Evolutionary conservation across 495 filamentous ascomycete genomes (phyloP).

Genomic region (Penicillium chermesinum): DNA sequence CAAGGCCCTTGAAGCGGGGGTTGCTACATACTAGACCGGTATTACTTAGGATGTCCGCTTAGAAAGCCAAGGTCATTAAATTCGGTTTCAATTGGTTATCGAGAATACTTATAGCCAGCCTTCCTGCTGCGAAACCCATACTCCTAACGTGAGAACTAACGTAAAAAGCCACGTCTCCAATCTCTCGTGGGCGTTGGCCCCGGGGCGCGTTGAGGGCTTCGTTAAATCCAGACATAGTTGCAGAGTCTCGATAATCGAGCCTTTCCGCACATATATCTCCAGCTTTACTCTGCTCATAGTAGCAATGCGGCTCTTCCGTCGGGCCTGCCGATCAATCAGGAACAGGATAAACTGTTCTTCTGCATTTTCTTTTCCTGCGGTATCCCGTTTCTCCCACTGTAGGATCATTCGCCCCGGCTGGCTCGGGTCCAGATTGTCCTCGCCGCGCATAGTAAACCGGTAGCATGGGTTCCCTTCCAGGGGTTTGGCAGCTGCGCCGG

Average conservation of each 20-base stretch:
- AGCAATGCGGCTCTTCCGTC: constrained; percentile 22
- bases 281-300: constrained; percentile 20
- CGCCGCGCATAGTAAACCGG: constrained; percentile 14
- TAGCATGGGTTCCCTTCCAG: constrained; percentile 12
- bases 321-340: constrained; percentile 20
- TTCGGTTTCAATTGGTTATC: not conserved
- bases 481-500: constrained; percentile 5
- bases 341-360: constrained; percentile 19
- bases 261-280: constrained; percentile 22
- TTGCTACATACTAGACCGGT: constrained; percentile 26
- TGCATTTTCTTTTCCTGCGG: not conserved
- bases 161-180: constrained; percentile 31
- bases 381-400: constrained; percentile 22
- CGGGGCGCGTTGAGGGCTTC: not conserved
- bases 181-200: not conserved
- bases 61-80: not conserved
- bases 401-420: constrained; percentile 16
- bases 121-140: constrained; percentile 31
- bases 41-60: not conserved
- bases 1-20: constrained; percentile 56
- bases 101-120: constrained; percentile 20
- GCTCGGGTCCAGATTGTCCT: constrained; percentile 1
- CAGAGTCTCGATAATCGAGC: constrained; percentile 18
- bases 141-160: constrained; percentile 29
- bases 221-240: constrained; percentile 18